phyloP scores from a whole-genome alignment of 2,329 filamentous ascomycete species.

The Xylaria hypoxylon region DNA sequence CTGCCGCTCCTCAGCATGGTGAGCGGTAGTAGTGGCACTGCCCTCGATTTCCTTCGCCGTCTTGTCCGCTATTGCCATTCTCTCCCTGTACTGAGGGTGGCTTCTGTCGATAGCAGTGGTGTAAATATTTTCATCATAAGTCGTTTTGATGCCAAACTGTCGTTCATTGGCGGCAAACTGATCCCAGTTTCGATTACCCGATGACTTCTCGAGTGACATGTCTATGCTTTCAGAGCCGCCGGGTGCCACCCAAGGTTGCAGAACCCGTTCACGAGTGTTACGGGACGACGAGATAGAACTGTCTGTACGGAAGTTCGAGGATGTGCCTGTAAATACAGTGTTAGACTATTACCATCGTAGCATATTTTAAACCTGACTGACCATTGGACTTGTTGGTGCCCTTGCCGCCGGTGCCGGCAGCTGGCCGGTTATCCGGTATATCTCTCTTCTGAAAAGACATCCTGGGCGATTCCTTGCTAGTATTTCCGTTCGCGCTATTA shows the following conservation, averaged over 20 bases:
- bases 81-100: conserved; percentile 83
- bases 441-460: conserved; percentile 52
- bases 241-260: conserved; percentile 83
- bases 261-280: conserved; percentile 74
- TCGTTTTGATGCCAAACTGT: conserved; percentile 86
- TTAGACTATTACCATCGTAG: conserved; percentile 27
- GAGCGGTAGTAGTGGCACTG: conserved; percentile 77
- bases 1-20: conserved; percentile 90
- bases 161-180: conserved; percentile 93
- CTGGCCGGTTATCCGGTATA: conserved; percentile 43
- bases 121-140: conserved; percentile 95
- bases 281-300: conserved; percentile 84
- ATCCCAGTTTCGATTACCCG: conserved; percentile 75
- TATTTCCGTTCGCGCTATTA: conserved; percentile 49
- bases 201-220: conserved; percentile 75
- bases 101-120: conserved; percentile 89
- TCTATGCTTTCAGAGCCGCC: conserved; percentile 72
- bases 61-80: conserved; percentile 80
- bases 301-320: conserved; percentile 84
- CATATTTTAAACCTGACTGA: conserved; percentile 42
- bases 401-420: conserved; percentile 50
- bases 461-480: conserved; percentile 47
- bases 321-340: conserved; percentile 64
- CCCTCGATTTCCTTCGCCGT: conserved; percentile 92
- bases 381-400: conserved; percentile 56